These are phyloP conservation scores for Bothriochloa decipiens DNA, from an alignment of 176 grass and related monocot genomes.

Conservation along the genomic window DNA sequence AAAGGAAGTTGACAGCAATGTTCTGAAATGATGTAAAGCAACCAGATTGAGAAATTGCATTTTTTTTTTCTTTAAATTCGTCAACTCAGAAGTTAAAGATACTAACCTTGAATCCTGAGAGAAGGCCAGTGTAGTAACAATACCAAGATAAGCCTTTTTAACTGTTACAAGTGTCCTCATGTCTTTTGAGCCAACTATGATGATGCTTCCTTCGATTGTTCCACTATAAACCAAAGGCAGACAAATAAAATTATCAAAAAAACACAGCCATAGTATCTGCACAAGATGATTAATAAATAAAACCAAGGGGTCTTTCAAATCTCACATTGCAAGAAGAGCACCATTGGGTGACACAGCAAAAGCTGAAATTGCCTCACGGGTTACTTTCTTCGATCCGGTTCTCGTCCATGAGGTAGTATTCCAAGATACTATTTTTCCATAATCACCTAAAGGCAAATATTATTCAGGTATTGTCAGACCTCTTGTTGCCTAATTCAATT, in stretches of 20 bases:
- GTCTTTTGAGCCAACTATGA: slow-evolving; percentile 58
- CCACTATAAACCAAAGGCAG: slow-evolving; percentile 56
- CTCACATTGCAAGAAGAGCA: slow-evolving; percentile 81
- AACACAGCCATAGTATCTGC: background rate
- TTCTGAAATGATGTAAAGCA: slow-evolving; percentile 50
- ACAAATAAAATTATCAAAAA: slow-evolving; percentile 28
- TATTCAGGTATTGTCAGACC: slow-evolving; percentile 29
- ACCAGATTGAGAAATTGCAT: slow-evolving; percentile 14
- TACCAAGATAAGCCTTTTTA: slow-evolving; percentile 93
- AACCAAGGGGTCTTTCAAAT: slow-evolving; percentile 3
- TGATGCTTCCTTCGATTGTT: slow-evolving; percentile 78
- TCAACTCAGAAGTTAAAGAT: background rate
- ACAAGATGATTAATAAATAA: slow-evolving; percentile 22
- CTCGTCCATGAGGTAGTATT: slow-evolving; percentile 77
- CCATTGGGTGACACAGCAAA: slow-evolving; percentile 75
- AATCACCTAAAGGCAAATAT: slow-evolving; percentile 60
- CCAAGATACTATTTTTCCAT: slow-evolving; percentile 93
- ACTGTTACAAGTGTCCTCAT: slow-evolving; percentile 63
- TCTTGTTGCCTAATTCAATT: slow-evolving; percentile 22
- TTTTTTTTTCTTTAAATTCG: background rate
- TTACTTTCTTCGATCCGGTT: slow-evolving; percentile 75
- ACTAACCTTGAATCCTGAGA: slow-evolving; percentile 81
- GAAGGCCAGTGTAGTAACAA: slow-evolving; percentile 74
- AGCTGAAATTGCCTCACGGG: slow-evolving; percentile 85
- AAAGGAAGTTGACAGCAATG: slow-evolving; percentile 80